phyloP scores from a whole-genome alignment of 169 alveolate species.

The Neospora caninum region DNA sequence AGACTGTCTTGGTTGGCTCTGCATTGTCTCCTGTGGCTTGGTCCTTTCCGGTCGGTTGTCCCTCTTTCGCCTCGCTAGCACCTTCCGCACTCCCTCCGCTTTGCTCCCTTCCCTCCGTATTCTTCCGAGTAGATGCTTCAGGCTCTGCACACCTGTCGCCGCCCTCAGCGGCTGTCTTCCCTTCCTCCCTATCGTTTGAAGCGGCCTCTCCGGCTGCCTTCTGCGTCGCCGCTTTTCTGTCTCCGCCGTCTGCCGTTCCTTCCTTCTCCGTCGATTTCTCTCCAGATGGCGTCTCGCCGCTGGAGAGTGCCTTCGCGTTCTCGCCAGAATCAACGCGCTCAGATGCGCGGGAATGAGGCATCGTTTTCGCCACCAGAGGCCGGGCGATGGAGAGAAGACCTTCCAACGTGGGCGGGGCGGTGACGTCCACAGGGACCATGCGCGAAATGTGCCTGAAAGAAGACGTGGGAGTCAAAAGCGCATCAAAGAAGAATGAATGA shows the following conservation, averaged over 20 bases:
- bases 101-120: neutral
- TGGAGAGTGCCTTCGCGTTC: neutral
- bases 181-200: neutral
- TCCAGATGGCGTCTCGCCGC: neutral
- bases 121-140: too few relatives aligned
- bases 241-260: neutral
- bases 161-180: neutral
- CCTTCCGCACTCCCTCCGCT: neutral
- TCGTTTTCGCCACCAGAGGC: neutral
- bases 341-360: constrained; percentile 43
- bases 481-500: neutral
- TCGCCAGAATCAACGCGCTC: neutral
- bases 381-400: neutral
- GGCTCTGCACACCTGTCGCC: too few relatives aligned
- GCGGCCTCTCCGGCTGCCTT: neutral
- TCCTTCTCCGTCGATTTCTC: neutral
- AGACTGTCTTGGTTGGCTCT: neutral
- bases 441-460: constrained; percentile 22
- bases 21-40: neutral
- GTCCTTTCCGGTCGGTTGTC: neutral
- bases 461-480: neutral
- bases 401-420: neutral
- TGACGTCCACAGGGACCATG: constrained; percentile 21
- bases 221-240: neutral
- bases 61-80: neutral